Conservation (phyloP, 345 rosid genomes). For the Melaleuca alternifolia region DNA sequence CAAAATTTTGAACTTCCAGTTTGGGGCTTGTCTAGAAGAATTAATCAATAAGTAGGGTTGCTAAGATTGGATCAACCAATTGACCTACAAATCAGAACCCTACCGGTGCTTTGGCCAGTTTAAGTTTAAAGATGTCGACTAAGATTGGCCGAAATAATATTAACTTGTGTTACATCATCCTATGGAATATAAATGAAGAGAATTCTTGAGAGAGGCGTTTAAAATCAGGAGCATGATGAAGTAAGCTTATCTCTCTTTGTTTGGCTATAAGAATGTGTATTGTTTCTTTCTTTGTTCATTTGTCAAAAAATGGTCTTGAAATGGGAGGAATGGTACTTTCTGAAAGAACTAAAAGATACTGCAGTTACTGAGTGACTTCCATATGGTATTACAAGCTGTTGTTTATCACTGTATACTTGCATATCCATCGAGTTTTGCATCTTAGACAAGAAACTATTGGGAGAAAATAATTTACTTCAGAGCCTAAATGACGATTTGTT, state of each 20-base stretch:
- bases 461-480: neutral
- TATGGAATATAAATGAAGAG: neutral
- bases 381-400: neutral
- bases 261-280: neutral
- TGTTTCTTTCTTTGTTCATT: neutral
- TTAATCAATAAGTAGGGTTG: neutral
- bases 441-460: neutral
- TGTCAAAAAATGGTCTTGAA: neutral
- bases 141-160: neutral
- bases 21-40: neutral
- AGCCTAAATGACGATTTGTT: neutral
- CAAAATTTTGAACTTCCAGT: neutral
- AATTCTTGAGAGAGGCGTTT: neutral
- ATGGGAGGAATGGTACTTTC: neutral
- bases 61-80: neutral
- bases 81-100: neutral
- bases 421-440: neutral
- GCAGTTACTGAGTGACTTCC: neutral
- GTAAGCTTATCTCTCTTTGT: neutral
- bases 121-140: neutral
- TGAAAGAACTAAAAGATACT: neutral
- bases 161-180: neutral
- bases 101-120: neutral
- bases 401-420: neutral
- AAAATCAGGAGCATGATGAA: neutral